A percentile compares a stretch with the other conserved stretches of the same genome.
phyloP scores from a whole-genome alignment of 139 green algal genomes.

The Volvox reticuliferus region DNA sequence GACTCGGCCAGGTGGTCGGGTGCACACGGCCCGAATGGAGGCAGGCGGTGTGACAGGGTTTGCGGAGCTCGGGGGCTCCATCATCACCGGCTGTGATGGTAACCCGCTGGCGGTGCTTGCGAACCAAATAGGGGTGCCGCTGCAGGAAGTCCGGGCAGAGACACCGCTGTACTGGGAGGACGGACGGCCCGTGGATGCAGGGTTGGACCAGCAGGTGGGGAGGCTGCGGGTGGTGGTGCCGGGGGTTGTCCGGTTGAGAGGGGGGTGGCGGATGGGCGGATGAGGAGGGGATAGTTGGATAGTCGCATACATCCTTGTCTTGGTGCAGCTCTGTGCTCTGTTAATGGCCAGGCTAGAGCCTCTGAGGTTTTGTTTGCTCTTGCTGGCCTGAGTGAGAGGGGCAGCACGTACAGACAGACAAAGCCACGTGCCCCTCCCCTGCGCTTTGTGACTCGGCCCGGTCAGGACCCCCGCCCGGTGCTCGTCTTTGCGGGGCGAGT shows the following conservation, averaged over 20 bases:
- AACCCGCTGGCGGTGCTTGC: constrained; percentile 94
- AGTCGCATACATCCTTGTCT: no score
- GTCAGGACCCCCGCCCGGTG: no score
- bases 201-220: background rate
- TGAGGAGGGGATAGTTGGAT: background rate
- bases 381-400: no score
- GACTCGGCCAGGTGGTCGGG: constrained; percentile 83
- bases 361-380: no score
- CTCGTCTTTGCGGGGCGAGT: no score
- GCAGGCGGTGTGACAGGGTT: constrained; percentile 63
- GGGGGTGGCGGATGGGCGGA: no score
- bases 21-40: constrained; percentile 82
- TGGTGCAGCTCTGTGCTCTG: no score
- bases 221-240: background rate
- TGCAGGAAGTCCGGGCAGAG: constrained; percentile 84
- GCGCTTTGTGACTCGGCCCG: no score
- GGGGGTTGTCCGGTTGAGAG: background rate
- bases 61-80: constrained; percentile 91
- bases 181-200: constrained; percentile 10
- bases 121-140: constrained; percentile 78
- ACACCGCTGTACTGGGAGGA: constrained; percentile 75
- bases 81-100: constrained; percentile 94
- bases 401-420: no score
- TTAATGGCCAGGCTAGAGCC: no score
- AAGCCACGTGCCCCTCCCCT: no score